Evolutionary conservation across 2,329 filamentous ascomycete genomes (phyloP), one percentile per base, ranked within the genome.

Genomic region (Didymella exigua): DNA sequence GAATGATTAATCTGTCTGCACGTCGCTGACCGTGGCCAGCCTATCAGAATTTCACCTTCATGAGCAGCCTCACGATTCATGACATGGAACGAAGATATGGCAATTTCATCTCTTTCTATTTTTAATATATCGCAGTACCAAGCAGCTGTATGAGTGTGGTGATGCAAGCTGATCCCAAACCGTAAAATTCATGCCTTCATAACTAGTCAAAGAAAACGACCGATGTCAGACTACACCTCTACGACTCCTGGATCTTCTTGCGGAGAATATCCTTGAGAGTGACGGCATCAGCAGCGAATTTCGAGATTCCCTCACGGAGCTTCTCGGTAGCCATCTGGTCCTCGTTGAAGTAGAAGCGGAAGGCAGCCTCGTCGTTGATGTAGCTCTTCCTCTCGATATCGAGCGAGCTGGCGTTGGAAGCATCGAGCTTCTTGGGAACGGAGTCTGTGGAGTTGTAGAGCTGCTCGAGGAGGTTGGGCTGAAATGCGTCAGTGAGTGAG

Each of bases 261-360:
- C 89, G 89, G 74, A 99, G 84, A 73, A 96, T 93, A 63, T 86
- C 85, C 89, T 98, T 98, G 71, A 99, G 88, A 57, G 91, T 96
- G 66, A 93, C 82, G 67, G 95, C 93, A 75, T 99, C 95, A 68
- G 95, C 95, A 56, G 95, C 93, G 75, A 99, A 99, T 84, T 97
- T 97, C 85, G 91, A 96, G 84, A 99, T 99, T 81, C 95, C 95
- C 82, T 99, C 95, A 60, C 93, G 90, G 70, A 99, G 88, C 89
- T 99, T 99, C 89, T 98, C 93, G 66, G 96, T 91, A 62, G 91
- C 95, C 95, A 99, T 99, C 79, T 93, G 89, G 75, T 99, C 92
- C 86, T 99, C 95, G 86, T 99, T 99, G 88, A 99, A 96, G 81
- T 93, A 90, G 84, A 97, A 99, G 78, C 95, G 92, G 93, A 98